These are phyloP conservation scores for Penicillium verrucosum DNA, from an alignment of 2,329 filamentous ascomycete species.

Conservation along the genomic window DNA sequence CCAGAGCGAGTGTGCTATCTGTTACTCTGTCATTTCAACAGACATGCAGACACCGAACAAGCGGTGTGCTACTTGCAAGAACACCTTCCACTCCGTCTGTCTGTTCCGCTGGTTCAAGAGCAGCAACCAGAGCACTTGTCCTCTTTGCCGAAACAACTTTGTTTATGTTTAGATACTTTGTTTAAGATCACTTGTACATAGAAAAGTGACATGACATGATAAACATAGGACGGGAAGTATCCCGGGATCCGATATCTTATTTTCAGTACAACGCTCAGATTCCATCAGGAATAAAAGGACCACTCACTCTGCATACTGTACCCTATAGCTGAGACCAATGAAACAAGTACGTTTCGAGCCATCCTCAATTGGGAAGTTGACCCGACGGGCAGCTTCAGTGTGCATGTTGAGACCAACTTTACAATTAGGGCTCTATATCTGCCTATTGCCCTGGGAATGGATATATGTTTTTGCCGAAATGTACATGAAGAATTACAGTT, in stretches of 20 bases:
- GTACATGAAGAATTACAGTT: not conserved
- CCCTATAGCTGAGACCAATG: not conserved
- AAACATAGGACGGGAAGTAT: not conserved
- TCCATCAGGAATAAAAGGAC: not conserved
- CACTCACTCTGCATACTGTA: not conserved
- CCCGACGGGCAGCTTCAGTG: not conserved
- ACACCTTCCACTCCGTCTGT: slow-evolving; percentile 85
- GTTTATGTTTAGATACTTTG: slow-evolving; percentile 47
- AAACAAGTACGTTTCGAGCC: slow-evolving; percentile 1
- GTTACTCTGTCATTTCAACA: slow-evolving; percentile 86
- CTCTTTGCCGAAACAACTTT: slow-evolving; percentile 87
- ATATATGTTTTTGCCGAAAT: not conserved
- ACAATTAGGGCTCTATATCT: not conserved
- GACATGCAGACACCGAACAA: slow-evolving; percentile 92
- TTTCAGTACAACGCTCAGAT: not conserved
- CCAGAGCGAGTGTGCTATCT: slow-evolving; percentile 93
- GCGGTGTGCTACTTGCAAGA: slow-evolving; percentile 85
- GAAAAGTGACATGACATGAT: slow-evolving; percentile 11
- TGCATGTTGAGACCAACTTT: not conserved
- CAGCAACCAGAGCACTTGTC: slow-evolving; percentile 87
- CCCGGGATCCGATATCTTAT: not conserved
- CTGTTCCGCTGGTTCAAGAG: slow-evolving; percentile 97
- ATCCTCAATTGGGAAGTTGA: not conserved
- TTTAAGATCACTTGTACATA: slow-evolving; percentile 11
- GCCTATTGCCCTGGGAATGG: not conserved